Percentiles rank a stretch among this genome's conserved stretches.
Evolutionary conservation across 2,329 filamentous ascomycete species (phyloP).

Genomic region (Cladophialophora psammophila): DNA sequence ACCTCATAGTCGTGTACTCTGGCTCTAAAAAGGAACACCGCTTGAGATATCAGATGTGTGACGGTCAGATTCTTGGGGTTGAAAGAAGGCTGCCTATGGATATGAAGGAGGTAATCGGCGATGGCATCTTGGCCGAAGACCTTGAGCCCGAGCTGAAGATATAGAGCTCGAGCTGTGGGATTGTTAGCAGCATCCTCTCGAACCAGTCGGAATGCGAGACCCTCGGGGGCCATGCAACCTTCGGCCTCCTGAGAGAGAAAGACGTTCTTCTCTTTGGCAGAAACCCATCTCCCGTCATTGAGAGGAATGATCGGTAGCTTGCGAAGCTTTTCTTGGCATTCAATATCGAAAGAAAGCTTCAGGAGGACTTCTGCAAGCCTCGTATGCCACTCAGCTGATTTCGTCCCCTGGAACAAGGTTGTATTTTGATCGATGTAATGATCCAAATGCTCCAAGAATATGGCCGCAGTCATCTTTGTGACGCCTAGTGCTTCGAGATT

Average conservation of each 20-base stretch:
- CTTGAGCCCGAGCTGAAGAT: conserved; percentile 16
- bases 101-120: conserved; percentile 5
- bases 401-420: background rate
- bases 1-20: conserved; percentile 14
- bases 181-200: conserved; percentile 18
- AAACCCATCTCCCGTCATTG: conserved; percentile 19
- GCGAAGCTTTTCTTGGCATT: conserved; percentile 8
- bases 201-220: conserved; percentile 9
- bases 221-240: conserved; percentile 4
- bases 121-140: conserved; percentile 14
- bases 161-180: conserved; percentile 15
- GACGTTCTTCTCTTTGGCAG: conserved; percentile 8
- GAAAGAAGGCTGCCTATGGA: conserved; percentile 12
- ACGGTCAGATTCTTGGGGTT: conserved; percentile 5
- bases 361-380: conserved; percentile 18
- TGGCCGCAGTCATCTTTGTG: conserved; percentile 14
- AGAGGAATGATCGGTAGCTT: conserved; percentile 19
- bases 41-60: conserved; percentile 14
- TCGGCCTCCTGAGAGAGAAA: conserved; percentile 19
- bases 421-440: conserved; percentile 1
- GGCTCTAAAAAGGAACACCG: conserved; percentile 14
- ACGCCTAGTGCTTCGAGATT: conserved; percentile 18
- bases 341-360: conserved; percentile 13
- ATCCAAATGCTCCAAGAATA: conserved; percentile 17
- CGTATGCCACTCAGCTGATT: conserved; percentile 13